Evolutionary conservation across 2,329 filamentous ascomycete species (phyloP), one percentile per base, ranked within the genome.

Genomic region (Aspergillus ustus): DNA sequence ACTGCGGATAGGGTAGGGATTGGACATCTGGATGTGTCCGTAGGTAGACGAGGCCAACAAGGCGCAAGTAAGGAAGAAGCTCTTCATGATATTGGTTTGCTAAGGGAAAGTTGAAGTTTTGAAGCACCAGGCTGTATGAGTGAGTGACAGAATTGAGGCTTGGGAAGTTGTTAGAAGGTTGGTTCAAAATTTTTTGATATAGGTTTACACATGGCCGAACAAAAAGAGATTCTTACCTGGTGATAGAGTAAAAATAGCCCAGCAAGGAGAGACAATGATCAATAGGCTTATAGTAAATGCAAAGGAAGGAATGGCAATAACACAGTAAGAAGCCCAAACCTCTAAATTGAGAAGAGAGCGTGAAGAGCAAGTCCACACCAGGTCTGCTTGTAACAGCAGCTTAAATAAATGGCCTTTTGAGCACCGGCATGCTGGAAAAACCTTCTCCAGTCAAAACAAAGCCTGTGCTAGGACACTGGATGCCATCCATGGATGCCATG

Each of bases 11-110:
- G 84, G 82, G 61, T 81, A 83, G 2, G 85, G 85, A 61, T 80
- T 80, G 67, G 73, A 77, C 83, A 87, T 81, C 71, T 87, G 81
- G 78, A 87, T 85, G 71, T 87, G 85, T 22, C 69, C 75, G 40
- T 72, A 72, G 45, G 70, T 74, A 34, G 67, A 69, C 19, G 71
- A 67, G 45, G 74, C 76, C 72, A 78, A 22, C 7, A 77, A 62
- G 58, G 69, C 69, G 28, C 60, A 68, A n/a, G 71, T 43, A 34
- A 77, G 52, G 7, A 72, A 59, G 44, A 71, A 58, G 43, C 62
- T 65, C 72, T 77, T 77, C 76, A 77, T 78, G 54, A 58, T 8
- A 19, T 22, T 40, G 28, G 34, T 4, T 44, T 17, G 45, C 9
- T 22, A 22, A 43, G 11, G 11, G 29, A 40, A 43, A 7, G 11